phyloP scores from a whole-genome alignment of 331 rosid species.

The Telfairia occidentalis region DNA sequence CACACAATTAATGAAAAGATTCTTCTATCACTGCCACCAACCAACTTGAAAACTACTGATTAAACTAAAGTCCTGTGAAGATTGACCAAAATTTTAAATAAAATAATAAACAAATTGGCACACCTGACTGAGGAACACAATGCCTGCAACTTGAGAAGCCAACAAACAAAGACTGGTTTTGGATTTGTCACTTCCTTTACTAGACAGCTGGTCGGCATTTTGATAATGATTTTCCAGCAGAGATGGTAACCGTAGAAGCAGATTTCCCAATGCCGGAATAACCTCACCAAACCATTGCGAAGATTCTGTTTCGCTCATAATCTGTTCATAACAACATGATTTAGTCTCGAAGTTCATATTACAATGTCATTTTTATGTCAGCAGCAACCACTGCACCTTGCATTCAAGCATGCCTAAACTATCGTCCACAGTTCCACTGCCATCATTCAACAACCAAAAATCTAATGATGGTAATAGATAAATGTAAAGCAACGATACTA shows the following conservation, averaged over 20 bases:
- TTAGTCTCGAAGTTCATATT: slow-evolving; percentile 7
- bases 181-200: slow-evolving; percentile 19
- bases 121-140: slow-evolving; percentile 76
- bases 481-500: not conserved
- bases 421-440: not conserved
- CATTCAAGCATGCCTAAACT: not conserved
- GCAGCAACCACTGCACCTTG: not conserved
- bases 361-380: not conserved
- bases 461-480: not conserved
- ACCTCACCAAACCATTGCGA: slow-evolving; percentile 56
- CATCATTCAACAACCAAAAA: not conserved
- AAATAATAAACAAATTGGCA: not conserved
- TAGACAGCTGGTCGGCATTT: slow-evolving; percentile 25
- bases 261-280: slow-evolving; percentile 56
- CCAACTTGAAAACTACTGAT: not conserved
- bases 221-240: slow-evolving; percentile 65
- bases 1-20: not conserved
- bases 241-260: slow-evolving; percentile 64
- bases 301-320: slow-evolving; percentile 46
- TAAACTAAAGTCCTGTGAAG: not conserved
- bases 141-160: slow-evolving; percentile 56
- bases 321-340: slow-evolving; percentile 30
- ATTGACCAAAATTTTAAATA: not conserved
- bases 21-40: not conserved
- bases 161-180: slow-evolving; percentile 57